Conservation (phyloP, 2,329 filamentous ascomycete genomes). For the Calycina marina region DNA sequence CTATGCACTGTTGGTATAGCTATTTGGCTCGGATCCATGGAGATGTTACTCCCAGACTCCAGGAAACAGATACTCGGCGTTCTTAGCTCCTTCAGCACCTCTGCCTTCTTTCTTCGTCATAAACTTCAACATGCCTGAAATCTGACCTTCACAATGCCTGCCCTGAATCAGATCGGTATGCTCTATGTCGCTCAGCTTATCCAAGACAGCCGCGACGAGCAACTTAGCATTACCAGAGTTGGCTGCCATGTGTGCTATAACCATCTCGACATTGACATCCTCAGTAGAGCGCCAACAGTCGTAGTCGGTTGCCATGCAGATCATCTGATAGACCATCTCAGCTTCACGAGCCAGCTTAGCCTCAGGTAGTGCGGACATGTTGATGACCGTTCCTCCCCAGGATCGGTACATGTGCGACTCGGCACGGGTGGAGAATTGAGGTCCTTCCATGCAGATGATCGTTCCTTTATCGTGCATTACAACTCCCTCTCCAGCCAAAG, state of each 20-base stretch:
- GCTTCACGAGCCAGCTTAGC: slow-evolving; percentile 93
- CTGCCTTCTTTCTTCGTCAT: slow-evolving; percentile 73
- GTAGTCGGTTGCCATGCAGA: slow-evolving; percentile 99
- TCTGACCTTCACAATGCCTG: slow-evolving; percentile 65
- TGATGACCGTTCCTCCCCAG: slow-evolving; percentile 91
- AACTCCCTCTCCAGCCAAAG: slow-evolving; percentile 71
- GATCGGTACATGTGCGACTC: slow-evolving; percentile 90
- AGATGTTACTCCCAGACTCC: slow-evolving; percentile 33
- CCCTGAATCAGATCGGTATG: slow-evolving; percentile 62
- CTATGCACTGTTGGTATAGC: no score
- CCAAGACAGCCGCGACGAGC: slow-evolving; percentile 74
- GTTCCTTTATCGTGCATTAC: slow-evolving; percentile 72
- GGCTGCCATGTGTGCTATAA: slow-evolving; percentile 89
- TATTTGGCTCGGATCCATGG: no score
- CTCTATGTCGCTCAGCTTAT: slow-evolving; percentile 68
- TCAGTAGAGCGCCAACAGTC: slow-evolving; percentile 87
- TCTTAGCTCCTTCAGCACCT: slow-evolving; percentile 60
- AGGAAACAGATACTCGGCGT: slow-evolving; percentile 76
- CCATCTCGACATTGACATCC: slow-evolving; percentile 90
- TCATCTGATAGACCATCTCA: slow-evolving; percentile 94
- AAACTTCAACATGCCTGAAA: slow-evolving; percentile 62
- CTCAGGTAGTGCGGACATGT: slow-evolving; percentile 94
- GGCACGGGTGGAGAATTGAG: slow-evolving; percentile 90
- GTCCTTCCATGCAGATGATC: slow-evolving; percentile 96
- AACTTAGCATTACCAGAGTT: slow-evolving; percentile 79